Percentiles rank a stretch among this genome's conserved stretches.
Evolutionary conservation across 305 asterid species (phyloP).

Genomic region (Fraxinus floribunda): DNA sequence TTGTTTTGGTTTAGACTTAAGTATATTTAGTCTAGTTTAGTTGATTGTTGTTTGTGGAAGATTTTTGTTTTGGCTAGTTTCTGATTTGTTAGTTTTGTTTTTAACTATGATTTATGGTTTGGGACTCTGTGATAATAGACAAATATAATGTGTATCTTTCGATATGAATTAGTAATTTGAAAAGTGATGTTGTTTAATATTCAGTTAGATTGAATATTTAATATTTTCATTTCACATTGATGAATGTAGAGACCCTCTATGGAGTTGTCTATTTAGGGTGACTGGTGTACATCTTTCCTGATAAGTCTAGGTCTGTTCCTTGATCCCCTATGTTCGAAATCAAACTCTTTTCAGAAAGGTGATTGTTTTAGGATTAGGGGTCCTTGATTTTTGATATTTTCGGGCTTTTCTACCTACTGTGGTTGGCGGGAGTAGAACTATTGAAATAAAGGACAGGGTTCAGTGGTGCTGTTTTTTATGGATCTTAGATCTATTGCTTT

Average conservation of each 20-base stretch:
- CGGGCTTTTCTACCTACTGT: not conserved
- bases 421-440: not conserved
- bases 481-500: not conserved
- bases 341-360: not conserved
- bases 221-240: not conserved
- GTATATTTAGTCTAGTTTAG: not conserved
- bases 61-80: not conserved
- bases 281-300: not conserved
- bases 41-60: slow-evolving; percentile 12
- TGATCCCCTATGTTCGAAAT: not conserved
- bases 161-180: not conserved
- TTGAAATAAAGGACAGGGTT: not conserved
- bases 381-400: not conserved
- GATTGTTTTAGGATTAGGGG: not conserved
- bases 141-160: not conserved
- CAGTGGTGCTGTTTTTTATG: not conserved
- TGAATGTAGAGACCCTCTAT: not conserved
- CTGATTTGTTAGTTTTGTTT: not conserved
- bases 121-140: not conserved
- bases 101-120: not conserved
- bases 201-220: not conserved
- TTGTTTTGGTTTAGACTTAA: not conserved
- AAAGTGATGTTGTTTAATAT: not conserved
- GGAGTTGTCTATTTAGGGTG: not conserved
- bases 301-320: not conserved